phyloP scores from a whole-genome alignment of 2,329 filamentous ascomycete species.

The Sodiomyces alkalinus region DNA sequence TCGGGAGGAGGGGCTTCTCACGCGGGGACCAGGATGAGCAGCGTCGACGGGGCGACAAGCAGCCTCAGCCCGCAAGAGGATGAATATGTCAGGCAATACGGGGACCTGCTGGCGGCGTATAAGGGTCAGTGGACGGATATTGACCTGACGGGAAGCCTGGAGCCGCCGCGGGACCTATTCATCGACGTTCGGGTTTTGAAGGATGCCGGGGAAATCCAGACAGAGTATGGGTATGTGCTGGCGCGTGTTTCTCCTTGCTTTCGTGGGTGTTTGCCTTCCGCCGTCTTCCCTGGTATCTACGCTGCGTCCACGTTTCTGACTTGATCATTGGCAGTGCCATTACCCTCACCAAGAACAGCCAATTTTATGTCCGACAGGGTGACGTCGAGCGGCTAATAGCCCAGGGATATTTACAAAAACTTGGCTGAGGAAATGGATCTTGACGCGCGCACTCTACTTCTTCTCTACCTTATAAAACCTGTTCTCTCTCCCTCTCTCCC shows the following conservation, averaged over 20 bases:
- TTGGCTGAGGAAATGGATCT: slow-evolving; percentile 46
- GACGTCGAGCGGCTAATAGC: slow-evolving; percentile 91
- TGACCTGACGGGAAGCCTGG: slow-evolving; percentile 83
- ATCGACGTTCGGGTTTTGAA: slow-evolving; percentile 93
- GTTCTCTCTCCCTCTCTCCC: no score
- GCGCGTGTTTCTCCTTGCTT: no score
- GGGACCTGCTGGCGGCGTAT: slow-evolving; percentile 83
- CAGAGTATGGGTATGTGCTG: slow-evolving; percentile 76
- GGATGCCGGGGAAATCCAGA: slow-evolving; percentile 96
- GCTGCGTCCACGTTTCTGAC: slow-evolving; percentile 5
- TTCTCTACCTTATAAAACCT: no score
- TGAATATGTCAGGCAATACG: slow-evolving; percentile 86
- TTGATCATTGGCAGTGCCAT: slow-evolving; percentile 52
- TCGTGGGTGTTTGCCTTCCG: slow-evolving; percentile 1
- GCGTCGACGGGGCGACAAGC: slow-evolving; percentile 42
- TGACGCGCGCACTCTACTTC: no score
- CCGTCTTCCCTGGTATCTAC: neutral
- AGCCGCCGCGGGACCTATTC: slow-evolving; percentile 89
- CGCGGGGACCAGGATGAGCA: slow-evolving; percentile 14
- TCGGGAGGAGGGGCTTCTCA: slow-evolving; percentile 17
- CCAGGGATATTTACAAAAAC: slow-evolving; percentile 85
- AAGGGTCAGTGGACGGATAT: slow-evolving; percentile 98
- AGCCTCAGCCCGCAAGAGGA: slow-evolving; percentile 91
- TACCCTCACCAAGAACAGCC: slow-evolving; percentile 92
- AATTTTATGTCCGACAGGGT: slow-evolving; percentile 90